Evolutionary conservation across 768 basidiomycete species (phyloP).

Genomic region (Xanthoconium purpureum): DNA sequence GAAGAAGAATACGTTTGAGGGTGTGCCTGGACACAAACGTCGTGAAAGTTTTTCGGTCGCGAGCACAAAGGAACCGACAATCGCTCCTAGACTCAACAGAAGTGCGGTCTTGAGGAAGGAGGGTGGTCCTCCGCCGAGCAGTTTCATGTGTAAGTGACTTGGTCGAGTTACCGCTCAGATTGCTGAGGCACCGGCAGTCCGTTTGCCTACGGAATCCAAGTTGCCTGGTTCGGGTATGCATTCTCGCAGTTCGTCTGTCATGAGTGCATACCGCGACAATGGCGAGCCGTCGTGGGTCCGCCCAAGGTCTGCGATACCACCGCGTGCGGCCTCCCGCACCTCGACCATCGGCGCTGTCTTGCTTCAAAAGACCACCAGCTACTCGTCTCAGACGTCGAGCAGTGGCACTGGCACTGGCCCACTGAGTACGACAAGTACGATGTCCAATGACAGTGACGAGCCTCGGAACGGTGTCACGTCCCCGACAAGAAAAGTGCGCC

Average conservation of each 20-base stretch:
- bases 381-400: conserved; percentile 27
- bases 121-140: conserved; percentile 53
- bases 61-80: conserved; percentile 41
- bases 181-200: conserved; percentile 39
- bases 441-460: conserved; percentile 25
- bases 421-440: conserved; percentile 26
- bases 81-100: conserved; percentile 44
- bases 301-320: conserved; percentile 21
- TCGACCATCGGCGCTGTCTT: conserved; percentile 21
- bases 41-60: conserved; percentile 71
- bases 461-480: conserved; percentile 14
- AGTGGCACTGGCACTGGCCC: conserved; percentile 26
- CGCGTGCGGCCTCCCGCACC: conserved; percentile 44
- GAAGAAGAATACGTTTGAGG: conserved; percentile 59
- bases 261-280: conserved; percentile 28
- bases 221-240: conserved; percentile 35
- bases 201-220: conserved; percentile 40
- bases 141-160: conserved; percentile 63
- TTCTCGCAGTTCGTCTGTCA: conserved; percentile 43
- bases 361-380: conserved; percentile 19
- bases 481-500: conserved; percentile 37
- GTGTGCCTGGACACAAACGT: conserved; percentile 83
- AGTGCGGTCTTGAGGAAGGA: conserved; percentile 47
- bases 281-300: conserved; percentile 12
- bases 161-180: not conserved